These are phyloP conservation scores for Boletellus dicymbophilus DNA, from an alignment of 1,284 basidiomycete species.

Conservation along the genomic window DNA sequence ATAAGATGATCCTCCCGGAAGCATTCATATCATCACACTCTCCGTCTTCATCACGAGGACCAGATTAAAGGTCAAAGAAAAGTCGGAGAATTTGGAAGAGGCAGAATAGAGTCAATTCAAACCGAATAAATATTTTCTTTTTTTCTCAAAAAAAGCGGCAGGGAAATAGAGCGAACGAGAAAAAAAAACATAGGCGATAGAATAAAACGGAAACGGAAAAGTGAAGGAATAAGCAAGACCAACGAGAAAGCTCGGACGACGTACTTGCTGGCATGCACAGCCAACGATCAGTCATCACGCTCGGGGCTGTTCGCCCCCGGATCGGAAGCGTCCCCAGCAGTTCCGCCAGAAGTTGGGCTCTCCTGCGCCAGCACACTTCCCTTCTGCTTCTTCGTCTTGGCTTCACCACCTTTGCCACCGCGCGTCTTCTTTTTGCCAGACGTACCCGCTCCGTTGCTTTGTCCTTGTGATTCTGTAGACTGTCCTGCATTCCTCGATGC, in stretches of 20 bases:
- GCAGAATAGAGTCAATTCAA: slow-evolving; percentile 31
- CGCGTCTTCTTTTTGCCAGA: slow-evolving; percentile 35
- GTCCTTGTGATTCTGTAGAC: slow-evolving; percentile 15
- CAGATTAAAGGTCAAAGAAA: slow-evolving; percentile 48
- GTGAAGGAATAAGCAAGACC: slow-evolving; percentile 1
- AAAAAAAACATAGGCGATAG: slow-evolving; percentile 13
- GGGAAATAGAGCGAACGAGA: slow-evolving; percentile 1
- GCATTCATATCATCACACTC: slow-evolving; percentile 30
- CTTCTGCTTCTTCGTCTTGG: slow-evolving; percentile 39
- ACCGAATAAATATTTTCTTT: too few species aligned
- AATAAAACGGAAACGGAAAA: slow-evolving; percentile 14
- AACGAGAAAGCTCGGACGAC: slow-evolving; percentile 17
- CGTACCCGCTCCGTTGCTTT: slow-evolving; percentile 25
- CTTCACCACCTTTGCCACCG: slow-evolving; percentile 28
- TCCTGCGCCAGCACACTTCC: slow-evolving; percentile 12
- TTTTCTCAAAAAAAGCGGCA: slow-evolving; percentile 4
- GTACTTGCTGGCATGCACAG: slow-evolving; percentile 2
- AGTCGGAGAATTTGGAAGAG: slow-evolving; percentile 20
- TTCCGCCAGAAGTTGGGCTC: slow-evolving; percentile 24
- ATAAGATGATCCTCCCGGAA: slow-evolving; percentile 43
- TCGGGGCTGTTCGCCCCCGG: slow-evolving; percentile 24
- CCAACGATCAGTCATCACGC: slow-evolving; percentile 19
- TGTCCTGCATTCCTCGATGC: slow-evolving; percentile 21
- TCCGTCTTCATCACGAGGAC: slow-evolving; percentile 30
- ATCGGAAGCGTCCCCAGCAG: slow-evolving; percentile 24